phyloP scores from a whole-genome alignment of 495 filamentous ascomycete species.

The Penicillium bovifimosum region DNA sequence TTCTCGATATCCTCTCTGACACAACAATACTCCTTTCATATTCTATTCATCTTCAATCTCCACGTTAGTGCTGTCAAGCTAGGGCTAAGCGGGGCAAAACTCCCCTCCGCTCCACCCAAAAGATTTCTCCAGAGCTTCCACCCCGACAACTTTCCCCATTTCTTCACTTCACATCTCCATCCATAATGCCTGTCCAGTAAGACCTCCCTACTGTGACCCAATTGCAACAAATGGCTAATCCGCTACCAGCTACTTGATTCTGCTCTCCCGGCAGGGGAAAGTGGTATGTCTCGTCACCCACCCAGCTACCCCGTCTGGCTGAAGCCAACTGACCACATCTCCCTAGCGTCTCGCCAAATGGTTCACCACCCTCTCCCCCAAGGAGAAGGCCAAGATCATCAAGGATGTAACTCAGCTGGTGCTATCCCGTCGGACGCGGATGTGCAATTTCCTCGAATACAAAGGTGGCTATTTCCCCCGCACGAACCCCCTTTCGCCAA shows the following conservation, averaged over 20 bases:
- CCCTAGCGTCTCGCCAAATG: constrained; percentile 93
- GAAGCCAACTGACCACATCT: constrained; percentile 24
- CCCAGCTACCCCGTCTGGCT: constrained; percentile 25
- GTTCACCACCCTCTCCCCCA: constrained; percentile 97
- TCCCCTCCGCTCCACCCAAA: constrained; percentile 30
- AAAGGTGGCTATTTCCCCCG: constrained; percentile 59
- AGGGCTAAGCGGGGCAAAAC: constrained; percentile 30
- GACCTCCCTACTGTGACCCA: constrained; percentile 7
- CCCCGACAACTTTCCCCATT: constrained; percentile 21
- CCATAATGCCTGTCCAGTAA: constrained; percentile 59
- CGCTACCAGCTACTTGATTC: constrained; percentile 78
- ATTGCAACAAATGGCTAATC: constrained; percentile 27
- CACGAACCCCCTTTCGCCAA: constrained; percentile 3
- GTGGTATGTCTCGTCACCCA: constrained; percentile 63
- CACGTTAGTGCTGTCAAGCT: constrained; percentile 10
- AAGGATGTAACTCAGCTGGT: constrained; percentile 99
- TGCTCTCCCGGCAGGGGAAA: constrained; percentile 97
- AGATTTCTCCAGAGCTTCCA: constrained; percentile 36
- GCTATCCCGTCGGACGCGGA: constrained; percentile 86
- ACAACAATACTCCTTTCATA: too few relatives aligned
- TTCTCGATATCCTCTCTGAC: too few relatives aligned
- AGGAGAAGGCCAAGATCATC: constrained; percentile 99
- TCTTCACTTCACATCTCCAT: constrained; percentile 14
- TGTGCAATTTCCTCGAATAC: constrained; percentile 99
- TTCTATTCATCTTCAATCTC: not conserved